phyloP scores from a whole-genome alignment of 2,329 filamentous ascomycete genomes.

The Clarireedia sp. region DNA sequence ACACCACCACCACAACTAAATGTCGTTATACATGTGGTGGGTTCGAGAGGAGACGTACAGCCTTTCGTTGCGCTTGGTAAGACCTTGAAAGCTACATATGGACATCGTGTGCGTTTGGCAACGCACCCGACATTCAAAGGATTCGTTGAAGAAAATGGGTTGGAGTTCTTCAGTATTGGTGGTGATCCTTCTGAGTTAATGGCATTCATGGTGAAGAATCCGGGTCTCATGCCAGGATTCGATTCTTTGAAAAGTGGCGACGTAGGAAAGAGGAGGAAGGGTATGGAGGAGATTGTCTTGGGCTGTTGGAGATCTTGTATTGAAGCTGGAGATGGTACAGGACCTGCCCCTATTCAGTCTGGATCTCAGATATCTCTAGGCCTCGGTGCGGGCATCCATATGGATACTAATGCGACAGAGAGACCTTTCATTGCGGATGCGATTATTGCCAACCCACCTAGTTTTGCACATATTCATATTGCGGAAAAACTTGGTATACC shows the following conservation, averaged over 20 bases:
- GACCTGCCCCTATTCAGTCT: constrained; percentile 15
- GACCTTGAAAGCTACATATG: constrained; percentile 53
- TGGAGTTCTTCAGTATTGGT: constrained; percentile 73
- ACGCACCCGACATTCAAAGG: constrained; percentile 62
- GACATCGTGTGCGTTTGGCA: constrained; percentile 65
- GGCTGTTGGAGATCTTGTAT: constrained; percentile 85
- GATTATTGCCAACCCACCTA: constrained; percentile 72
- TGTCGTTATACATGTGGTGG: constrained; percentile 68
- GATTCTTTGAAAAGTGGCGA: constrained; percentile 71
- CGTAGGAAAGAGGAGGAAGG: constrained; percentile 63
- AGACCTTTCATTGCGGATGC: constrained; percentile 73
- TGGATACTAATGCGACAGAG: constrained; percentile 27
- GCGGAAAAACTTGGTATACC: constrained; percentile 70
- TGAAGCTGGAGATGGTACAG: constrained; percentile 61
- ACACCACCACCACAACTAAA: constrained; percentile 53
- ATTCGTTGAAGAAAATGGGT: constrained; percentile 61
- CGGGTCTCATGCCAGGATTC: constrained; percentile 75
- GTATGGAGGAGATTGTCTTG: constrained; percentile 70
- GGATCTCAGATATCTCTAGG: constrained; percentile 19
- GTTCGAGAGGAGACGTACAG: constrained; percentile 67
- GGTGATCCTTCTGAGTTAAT: constrained; percentile 68
- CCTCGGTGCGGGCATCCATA: constrained; percentile 28
- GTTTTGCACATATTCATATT: constrained; percentile 67
- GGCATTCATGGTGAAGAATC: constrained; percentile 90
- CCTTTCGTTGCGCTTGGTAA: constrained; percentile 66